A percentile compares a stretch with the other conserved stretches of the same genome.
phyloP scores from a whole-genome alignment of 2,329 filamentous ascomycete species.

The Nannizzia gypsea region DNA sequence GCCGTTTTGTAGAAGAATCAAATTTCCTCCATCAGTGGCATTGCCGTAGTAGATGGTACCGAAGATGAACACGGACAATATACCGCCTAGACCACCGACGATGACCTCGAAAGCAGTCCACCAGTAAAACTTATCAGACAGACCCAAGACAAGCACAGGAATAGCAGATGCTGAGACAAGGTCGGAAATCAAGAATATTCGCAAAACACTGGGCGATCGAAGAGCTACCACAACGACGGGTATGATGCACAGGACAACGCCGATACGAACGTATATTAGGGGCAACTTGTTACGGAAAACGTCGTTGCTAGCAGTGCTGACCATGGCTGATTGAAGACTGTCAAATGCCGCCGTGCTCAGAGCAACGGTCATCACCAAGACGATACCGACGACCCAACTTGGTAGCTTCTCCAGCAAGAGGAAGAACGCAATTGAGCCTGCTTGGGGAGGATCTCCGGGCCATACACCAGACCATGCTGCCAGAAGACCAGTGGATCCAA shows the following conservation, averaged over 20 bases:
- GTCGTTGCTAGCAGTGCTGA: constrained; percentile 74
- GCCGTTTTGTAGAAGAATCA: constrained; percentile 61
- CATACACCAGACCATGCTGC: constrained; percentile 67
- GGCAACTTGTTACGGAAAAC: constrained; percentile 70
- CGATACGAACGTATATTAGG: constrained; percentile 58
- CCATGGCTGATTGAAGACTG: constrained; percentile 70
- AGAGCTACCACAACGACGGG: constrained; percentile 45
- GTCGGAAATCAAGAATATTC: constrained; percentile 18
- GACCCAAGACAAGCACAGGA: constrained; percentile 61
- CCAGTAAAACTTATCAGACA: constrained; percentile 54
- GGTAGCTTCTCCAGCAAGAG: constrained; percentile 60
- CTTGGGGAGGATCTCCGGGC: constrained; percentile 48
- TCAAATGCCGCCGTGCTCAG: constrained; percentile 71
- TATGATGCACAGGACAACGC: constrained; percentile 60
- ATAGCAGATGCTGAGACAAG: constrained; percentile 65
- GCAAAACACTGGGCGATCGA: constrained; percentile 17
- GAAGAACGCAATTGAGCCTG: constrained; percentile 63
- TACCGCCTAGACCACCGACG: constrained; percentile 62
- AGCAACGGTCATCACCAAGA: constrained; percentile 68
- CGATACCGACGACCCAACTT: constrained; percentile 68
- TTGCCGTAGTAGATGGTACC: constrained; percentile 66
- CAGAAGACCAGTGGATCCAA: constrained; percentile 61
- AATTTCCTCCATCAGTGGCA: constrained; percentile 49
- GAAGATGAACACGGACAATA: constrained; percentile 70
- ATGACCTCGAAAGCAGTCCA: constrained; percentile 75